phyloP scores from a whole-genome alignment of 306 rosid species.

The Canavalia ensiformis region DNA sequence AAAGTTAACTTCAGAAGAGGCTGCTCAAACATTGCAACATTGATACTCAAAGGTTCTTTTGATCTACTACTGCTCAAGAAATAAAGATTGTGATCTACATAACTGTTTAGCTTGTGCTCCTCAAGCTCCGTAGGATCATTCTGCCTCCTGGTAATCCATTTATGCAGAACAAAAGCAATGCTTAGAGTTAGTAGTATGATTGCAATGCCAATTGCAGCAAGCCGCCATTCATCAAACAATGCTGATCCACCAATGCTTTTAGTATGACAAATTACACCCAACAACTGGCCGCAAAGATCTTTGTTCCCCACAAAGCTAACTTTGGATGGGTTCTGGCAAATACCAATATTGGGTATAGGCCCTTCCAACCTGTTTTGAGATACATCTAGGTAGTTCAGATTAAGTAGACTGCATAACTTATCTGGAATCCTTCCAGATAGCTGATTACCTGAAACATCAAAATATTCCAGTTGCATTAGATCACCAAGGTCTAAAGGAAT shows the following conservation, averaged over 20 bases:
- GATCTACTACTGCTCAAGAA: conserved; percentile 93
- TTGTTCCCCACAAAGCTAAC: conserved; percentile 68
- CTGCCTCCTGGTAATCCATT: conserved; percentile 65
- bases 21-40: conserved; percentile 94
- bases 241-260: conserved; percentile 63
- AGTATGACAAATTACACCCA: conserved; percentile 66
- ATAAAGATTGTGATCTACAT: conserved; percentile 77
- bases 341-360: conserved; percentile 79
- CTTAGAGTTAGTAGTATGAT: conserved; percentile 54
- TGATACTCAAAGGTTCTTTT: conserved; percentile 92
- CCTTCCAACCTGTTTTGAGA: conserved; percentile 85
- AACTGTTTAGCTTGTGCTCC: conserved; percentile 73
- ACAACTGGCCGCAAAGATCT: conserved; percentile 74
- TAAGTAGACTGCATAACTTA: conserved; percentile 72
- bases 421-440: conserved; percentile 85
- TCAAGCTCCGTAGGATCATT: conserved; percentile 65
- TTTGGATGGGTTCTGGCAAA: conserved; percentile 78
- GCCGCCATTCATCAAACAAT: conserved; percentile 65
- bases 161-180: conserved; percentile 62
- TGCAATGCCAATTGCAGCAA: conserved; percentile 70
- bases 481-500: conserved; percentile 89
- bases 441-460: conserved; percentile 78
- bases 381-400: conserved; percentile 71
- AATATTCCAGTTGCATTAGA: conserved; percentile 77
- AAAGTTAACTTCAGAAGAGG: conserved; percentile 89